Evolutionary conservation across 2,329 filamentous ascomycete genomes (phyloP), one percentile per base, ranked within the genome.

Genomic region (Colletotrichum graminicola): DNA sequence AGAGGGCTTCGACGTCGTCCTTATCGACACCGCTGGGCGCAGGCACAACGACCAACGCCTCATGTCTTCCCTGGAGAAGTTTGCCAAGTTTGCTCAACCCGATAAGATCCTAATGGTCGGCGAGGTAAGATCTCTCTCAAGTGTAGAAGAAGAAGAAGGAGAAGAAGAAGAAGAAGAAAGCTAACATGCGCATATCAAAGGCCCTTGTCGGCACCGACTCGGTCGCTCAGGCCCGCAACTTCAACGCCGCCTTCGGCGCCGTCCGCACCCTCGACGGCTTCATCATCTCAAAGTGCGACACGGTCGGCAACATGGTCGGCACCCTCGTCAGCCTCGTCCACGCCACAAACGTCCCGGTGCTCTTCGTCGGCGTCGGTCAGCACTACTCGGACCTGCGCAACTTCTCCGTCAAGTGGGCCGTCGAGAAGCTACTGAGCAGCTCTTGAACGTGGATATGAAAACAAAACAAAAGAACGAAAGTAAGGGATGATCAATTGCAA

Each of bases 21-120:
- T 99, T 69, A 98, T 99, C 76, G 96, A 99, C 80, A 99, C 96
- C 0, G 96, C 96, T 0, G 96, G 96, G 6, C 91, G 96, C 29
- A 89, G 96, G 59, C 96, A 99, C 84, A 99, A 99, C 78, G 96
- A 99, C 81, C 91, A 94, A 80, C 91, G 96, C 10, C 89, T 99
- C 73, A 99, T 99, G 97, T 96, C 93, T 16, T 95, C 93, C 4
- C 87, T 99, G 45, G 96, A 98, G 82, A 99, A 98, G 79, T 99
- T 99, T 80, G 95, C 94, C 73, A 97, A 97, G 80, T 93, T 98
- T 76, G 96, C 96, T 0, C 90, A 95, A 75, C 97, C 97, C 0
- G 95, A 99, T 82, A 98, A 99, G 87, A 98, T 99, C 74, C 90
- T 99, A 79, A 98, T 99, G 95, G 96, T 99, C 74, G 88, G 86